Base-by-base conservation (phyloP, 305 asterid genomes). In the Rubia peregrina region DNA sequence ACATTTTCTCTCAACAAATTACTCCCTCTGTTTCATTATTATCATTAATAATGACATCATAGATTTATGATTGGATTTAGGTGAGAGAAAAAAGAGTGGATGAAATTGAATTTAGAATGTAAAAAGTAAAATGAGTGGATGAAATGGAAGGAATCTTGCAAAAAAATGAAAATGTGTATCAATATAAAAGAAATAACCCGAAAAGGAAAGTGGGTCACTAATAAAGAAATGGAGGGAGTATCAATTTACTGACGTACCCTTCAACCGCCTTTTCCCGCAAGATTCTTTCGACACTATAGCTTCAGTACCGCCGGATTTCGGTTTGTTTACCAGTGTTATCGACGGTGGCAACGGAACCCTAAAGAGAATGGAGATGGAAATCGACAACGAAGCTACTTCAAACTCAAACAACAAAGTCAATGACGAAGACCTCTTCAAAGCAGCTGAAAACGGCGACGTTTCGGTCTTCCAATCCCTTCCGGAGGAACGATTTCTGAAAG, bases 371-470 rank as follows among this genome's bases (percentile, higher is more conserved):
- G 83, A 67, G 69, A 89, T 85, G 89, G 86, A 86, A 73, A 83
- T 84, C 76, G 91, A 83, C 59, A 17, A 2, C 6, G 30, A 24
- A 38, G 8, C 30, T 2, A 38, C 19, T 61, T 24, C 71, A 56
- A 56, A 57, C 38, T n/a, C 67, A 48, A 67, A 53, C 0, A 71
- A 33, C 44, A 79, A 69, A 73, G 65, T 80, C 64, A 68, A 86
- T 61, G 77, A 81, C 40, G 65, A 74, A 6, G 92, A 90, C 61
- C 74, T 92, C 14, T 88, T 90, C 70, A 80, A 79, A 82, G 96
- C 93, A 6, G 95, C 88, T 60, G 93, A 90, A 79, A 70, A 83
- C 12, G 97, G 95, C 57, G 88, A 88, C 63, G 76, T 78, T 6
- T 81, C 87, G 46, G 67, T 85, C 66, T 88, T 92, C 81, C 70